A percentile compares a stretch with the other conserved stretches of the same genome.
Conservation (phyloP, 2,329 filamentous ascomycete genomes). For the Boeremia lycopersici region DNA sequence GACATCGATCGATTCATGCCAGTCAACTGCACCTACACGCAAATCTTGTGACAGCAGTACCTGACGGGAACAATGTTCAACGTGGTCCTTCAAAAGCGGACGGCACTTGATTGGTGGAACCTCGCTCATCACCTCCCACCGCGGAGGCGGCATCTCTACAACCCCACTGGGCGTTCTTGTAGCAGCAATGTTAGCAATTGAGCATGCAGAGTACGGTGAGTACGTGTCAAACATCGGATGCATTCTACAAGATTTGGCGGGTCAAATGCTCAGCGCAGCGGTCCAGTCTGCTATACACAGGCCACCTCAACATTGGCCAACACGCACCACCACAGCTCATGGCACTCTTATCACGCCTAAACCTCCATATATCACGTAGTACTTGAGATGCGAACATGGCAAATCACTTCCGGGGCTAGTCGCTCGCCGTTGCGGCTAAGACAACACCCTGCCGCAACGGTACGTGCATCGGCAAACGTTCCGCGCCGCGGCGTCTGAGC, state of each 20-base stretch:
- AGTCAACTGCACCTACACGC: too few relatives aligned
- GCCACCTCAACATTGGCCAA: neutral
- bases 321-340: neutral
- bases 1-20: too few relatives aligned
- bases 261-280: too few relatives aligned
- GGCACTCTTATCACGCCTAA: neutral
- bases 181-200: neutral
- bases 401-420: neutral
- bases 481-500: conserved; percentile 8
- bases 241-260: too few relatives aligned
- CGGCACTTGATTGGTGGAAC: conserved; percentile 7
- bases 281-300: neutral
- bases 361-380: neutral
- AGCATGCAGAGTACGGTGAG: neutral
- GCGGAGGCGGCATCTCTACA: neutral
- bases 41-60: too few relatives aligned
- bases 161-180: neutral
- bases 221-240: too few relatives aligned
- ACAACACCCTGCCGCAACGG: conserved; percentile 3
- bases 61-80: neutral
- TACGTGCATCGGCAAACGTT: conserved; percentile 10
- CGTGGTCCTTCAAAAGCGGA: neutral
- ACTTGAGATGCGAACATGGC: neutral
- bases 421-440: conserved; percentile 12
- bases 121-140: neutral